Evolutionary conservation across 306 rosid genomes (phyloP).

Genomic region (Quercus dentata): DNA sequence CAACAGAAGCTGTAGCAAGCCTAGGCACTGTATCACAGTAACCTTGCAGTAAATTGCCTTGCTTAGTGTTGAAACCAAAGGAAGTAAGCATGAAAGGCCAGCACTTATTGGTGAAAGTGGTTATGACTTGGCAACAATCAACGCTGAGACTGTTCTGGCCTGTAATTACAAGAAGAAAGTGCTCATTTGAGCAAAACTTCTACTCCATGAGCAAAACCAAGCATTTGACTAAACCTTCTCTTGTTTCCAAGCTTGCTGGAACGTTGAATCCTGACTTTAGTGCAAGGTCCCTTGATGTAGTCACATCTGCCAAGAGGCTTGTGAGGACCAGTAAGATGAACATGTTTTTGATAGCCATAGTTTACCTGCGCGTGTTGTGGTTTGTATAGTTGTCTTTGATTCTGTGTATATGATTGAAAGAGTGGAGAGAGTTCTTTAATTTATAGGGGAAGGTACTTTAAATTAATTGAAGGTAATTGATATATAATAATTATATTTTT

Average conservation of each 20-base stretch:
- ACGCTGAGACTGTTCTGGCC: slow-evolving; percentile 23
- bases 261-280: neutral
- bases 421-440: neutral
- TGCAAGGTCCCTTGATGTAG: slow-evolving; percentile 15
- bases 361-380: neutral
- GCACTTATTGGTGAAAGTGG: slow-evolving; percentile 30
- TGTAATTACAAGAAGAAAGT: slow-evolving; percentile 16
- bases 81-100: slow-evolving; percentile 40
- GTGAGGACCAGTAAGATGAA: neutral
- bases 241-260: neutral
- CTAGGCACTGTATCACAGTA: slow-evolving; percentile 27
- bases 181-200: slow-evolving; percentile 33
- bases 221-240: slow-evolving; percentile 14
- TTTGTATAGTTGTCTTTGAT: neutral
- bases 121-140: slow-evolving; percentile 32
- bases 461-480: too few species aligned
- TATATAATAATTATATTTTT: too few species aligned
- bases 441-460: neutral
- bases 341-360: slow-evolving; percentile 16
- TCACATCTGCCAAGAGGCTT: neutral
- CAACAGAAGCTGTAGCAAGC: slow-evolving; percentile 20
- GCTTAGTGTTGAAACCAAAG: slow-evolving; percentile 23
- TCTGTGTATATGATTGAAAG: neutral
- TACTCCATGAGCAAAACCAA: slow-evolving; percentile 27
- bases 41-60: slow-evolving; percentile 23